Conservation (phyloP, 1,284 basidiomycete genomes). For the Hymenochaete sp. region DNA sequence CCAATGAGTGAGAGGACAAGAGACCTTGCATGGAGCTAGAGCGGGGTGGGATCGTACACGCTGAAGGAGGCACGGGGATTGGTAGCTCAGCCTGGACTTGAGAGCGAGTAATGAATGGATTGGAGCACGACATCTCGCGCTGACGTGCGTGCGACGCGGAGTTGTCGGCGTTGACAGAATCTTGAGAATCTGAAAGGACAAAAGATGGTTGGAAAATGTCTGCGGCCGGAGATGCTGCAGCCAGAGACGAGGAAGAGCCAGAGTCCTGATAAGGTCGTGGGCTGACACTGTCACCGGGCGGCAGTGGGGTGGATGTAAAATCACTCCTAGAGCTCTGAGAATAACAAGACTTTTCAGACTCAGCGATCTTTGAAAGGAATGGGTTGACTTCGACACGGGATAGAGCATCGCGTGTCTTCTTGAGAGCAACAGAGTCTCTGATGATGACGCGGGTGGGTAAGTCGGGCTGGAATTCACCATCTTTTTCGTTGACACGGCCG, state of each 20-base stretch:
- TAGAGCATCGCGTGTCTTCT: background rate
- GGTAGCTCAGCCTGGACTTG: background rate
- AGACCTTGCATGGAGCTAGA: background rate
- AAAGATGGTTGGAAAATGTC: background rate
- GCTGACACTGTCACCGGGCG: no score
- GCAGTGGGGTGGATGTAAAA: background rate
- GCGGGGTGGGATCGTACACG: background rate
- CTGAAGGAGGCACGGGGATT: background rate
- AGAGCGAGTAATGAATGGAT: background rate
- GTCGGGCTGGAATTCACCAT: background rate
- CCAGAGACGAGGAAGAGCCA: no score
- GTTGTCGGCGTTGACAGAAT: background rate
- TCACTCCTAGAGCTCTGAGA: background rate
- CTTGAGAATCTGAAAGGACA: constrained; percentile 4
- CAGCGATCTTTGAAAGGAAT: constrained; percentile 1
- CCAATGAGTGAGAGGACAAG: background rate
- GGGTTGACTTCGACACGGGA: constrained; percentile 7
- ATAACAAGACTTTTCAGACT: background rate
- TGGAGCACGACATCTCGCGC: background rate
- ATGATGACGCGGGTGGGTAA: constrained; percentile 1
- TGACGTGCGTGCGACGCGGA: background rate
- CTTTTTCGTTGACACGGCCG: background rate
- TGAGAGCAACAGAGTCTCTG: constrained; percentile 4
- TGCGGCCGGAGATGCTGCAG: background rate
- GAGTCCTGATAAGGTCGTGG: background rate